phyloP scores from a whole-genome alignment of 805 yeast genomes.

The Kazachstania psychrophila region DNA sequence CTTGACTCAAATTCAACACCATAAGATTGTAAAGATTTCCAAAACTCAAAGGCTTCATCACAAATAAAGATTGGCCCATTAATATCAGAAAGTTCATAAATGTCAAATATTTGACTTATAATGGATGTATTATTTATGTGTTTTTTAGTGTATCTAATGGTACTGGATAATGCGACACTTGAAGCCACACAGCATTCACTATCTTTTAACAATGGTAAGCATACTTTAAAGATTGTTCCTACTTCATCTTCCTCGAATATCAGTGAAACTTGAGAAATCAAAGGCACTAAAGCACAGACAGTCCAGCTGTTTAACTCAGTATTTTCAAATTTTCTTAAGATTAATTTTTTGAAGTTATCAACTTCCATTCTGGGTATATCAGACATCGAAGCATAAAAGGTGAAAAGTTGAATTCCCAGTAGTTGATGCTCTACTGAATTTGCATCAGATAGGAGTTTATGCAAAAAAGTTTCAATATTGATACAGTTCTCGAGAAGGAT shows the following conservation, averaged over 20 bases:
- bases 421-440: slow-evolving; percentile 5
- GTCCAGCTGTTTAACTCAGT: slow-evolving; percentile 14
- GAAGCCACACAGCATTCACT: slow-evolving; percentile 16
- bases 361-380: slow-evolving; percentile 3
- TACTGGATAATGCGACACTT: slow-evolving; percentile 17
- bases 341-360: slow-evolving; percentile 5
- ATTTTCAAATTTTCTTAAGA: slow-evolving; percentile 15
- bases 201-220: slow-evolving; percentile 30
- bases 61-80: slow-evolving; percentile 49
- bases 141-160: slow-evolving; percentile 14
- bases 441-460: slow-evolving; percentile 9
- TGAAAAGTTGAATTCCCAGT: slow-evolving; percentile 16
- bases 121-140: slow-evolving; percentile 33
- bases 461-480: slow-evolving; percentile 13
- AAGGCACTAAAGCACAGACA: slow-evolving; percentile 16
- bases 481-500: slow-evolving; percentile 11
- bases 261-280: slow-evolving; percentile 11
- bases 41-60: slow-evolving; percentile 42
- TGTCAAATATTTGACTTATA: slow-evolving; percentile 38
- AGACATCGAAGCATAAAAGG: slow-evolving; percentile 9
- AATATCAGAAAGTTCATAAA: slow-evolving; percentile 46
- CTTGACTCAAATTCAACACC: slow-evolving; percentile 30
- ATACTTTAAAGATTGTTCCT: slow-evolving; percentile 22
- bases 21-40: slow-evolving; percentile 38
- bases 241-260: slow-evolving; percentile 10